Base-by-base conservation (phyloP, 2,329 filamentous ascomycete species). In the Fusarium sp. region DNA sequence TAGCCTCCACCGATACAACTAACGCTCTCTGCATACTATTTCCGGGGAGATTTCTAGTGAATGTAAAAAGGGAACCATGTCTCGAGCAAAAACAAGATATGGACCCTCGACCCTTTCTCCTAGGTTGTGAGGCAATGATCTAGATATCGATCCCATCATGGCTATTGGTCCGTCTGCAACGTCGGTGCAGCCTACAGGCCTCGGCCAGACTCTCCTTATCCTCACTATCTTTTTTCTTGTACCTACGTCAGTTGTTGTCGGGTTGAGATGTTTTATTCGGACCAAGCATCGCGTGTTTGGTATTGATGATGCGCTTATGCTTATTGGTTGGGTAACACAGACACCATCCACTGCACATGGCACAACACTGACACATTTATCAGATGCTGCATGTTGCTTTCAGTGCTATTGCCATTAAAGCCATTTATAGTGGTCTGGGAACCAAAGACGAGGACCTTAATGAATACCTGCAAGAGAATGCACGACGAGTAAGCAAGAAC, bases 221-320 rank as follows among this genome's bases (percentile, higher is more conserved):
- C 13, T 67, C 5, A 11, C 62, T 3, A 44, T 70, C 3, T 55
- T 68, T 12, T 70, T 62, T 8, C 28, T 59, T 1, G 16, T 57
- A 6, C 40, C 42, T 1, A 56, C 59, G 1, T 20, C 53, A 0
- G 10, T 70, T 11, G 16, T 65, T 5, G 38, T 68, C 18, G 11
- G 31, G 3, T 6, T 67, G 38, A 34, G 68, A 41, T 68, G 52
- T 15, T 49, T 38, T 26, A 31, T 57, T 7, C 57, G 64, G 9
- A 8, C 47, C 0, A 59, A 34, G 20, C 38, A 71, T 30, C 34
- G 33, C 3, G 16, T 62, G 1, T 71, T 71, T 16, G 67, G 64
- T 4, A 37, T 45, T 1, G 68, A 71, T 11, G 68, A 71, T 51
- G 51, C 45, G 1, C 53, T 71, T 1, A 71, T 71, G 68, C 31